A percentile compares a stretch with the other conserved stretches of the same genome.
Conservation (phyloP, 345 rosid species). For the Eucalyptus paniculata region DNA sequence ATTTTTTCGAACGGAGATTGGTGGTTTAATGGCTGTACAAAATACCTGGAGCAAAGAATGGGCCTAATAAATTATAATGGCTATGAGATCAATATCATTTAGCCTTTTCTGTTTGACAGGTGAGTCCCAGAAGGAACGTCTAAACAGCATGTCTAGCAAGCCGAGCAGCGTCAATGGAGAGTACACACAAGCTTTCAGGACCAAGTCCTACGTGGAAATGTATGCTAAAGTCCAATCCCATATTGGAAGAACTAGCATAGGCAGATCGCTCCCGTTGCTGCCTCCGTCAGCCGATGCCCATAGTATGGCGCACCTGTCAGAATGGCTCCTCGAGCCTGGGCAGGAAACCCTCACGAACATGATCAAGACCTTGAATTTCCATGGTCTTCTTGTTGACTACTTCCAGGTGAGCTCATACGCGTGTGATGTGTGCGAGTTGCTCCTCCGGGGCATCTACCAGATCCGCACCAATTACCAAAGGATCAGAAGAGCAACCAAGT, state of each 20-base stretch:
- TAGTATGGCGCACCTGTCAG: conserved; percentile 29
- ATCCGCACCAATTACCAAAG: conserved; percentile 32
- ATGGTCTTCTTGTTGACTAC: conserved; percentile 33
- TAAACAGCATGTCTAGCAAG: neutral
- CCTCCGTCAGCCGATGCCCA: neutral
- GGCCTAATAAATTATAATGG: neutral
- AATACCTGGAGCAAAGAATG: neutral
- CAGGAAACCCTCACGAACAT: conserved; percentile 30
- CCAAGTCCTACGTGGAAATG: conserved; percentile 66
- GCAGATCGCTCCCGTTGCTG: neutral
- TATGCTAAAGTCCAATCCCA: conserved; percentile 45
- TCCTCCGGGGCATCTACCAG: conserved; percentile 47
- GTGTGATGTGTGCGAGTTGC: conserved; percentile 48
- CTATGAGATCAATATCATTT: neutral
- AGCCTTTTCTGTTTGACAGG: neutral
- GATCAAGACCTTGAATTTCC: conserved; percentile 18
- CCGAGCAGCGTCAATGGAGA: conserved; percentile 58
- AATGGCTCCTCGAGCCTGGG: conserved; percentile 48
- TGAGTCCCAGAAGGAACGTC: neutral
- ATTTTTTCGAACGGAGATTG: neutral
- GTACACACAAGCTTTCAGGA: conserved; percentile 75
- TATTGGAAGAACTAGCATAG: neutral
- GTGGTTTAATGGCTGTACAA: neutral
- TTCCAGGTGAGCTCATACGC: conserved; percentile 49
- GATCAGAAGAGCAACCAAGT: conserved; percentile 36